phyloP scores from a whole-genome alignment of 495 filamentous ascomycete species.

The Trichoderma orchidacearum region DNA sequence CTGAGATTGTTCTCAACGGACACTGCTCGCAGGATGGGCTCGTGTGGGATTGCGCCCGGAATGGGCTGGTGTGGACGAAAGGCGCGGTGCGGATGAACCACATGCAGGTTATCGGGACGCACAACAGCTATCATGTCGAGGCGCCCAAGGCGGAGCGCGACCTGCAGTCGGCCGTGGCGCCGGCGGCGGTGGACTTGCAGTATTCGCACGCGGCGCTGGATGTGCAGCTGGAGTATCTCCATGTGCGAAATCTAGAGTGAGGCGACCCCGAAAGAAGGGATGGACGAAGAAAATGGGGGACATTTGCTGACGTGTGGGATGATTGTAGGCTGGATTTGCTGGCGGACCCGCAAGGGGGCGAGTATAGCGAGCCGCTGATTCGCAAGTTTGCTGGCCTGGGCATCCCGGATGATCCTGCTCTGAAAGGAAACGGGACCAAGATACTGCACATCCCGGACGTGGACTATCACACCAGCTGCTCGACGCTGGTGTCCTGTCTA shows the following conservation, averaged over 20 bases:
- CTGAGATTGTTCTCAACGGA: neutral
- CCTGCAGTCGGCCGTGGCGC: neutral
- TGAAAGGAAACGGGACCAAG: slow-evolving; percentile 11
- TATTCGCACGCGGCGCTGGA: slow-evolving; percentile 8
- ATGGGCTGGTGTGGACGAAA: slow-evolving; percentile 7
- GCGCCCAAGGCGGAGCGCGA: slow-evolving; percentile 6
- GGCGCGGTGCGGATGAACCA: slow-evolving; percentile 9
- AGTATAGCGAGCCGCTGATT: slow-evolving; percentile 12
- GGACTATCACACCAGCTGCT: slow-evolving; percentile 12
- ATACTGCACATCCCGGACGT: slow-evolving; percentile 15
- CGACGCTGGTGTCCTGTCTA: slow-evolving; percentile 13
- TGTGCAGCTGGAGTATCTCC: slow-evolving; percentile 12
- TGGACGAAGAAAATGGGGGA: neutral
- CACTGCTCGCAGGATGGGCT: neutral
- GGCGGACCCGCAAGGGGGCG: slow-evolving; percentile 13
- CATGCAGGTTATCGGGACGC: slow-evolving; percentile 15
- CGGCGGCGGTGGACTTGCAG: neutral
- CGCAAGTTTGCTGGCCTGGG: slow-evolving; percentile 5
- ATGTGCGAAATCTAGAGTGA: slow-evolving; percentile 11
- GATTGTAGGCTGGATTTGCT: slow-evolving; percentile 10
- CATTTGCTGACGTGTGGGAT: too few relatives aligned
- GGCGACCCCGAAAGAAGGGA: neutral
- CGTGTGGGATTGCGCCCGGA: neutral
- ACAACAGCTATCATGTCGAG: slow-evolving; percentile 18
- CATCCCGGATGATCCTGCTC: slow-evolving; percentile 4